Evolutionary conservation across 257 asterid species (phyloP).

Genomic region (Plantago elongata): DNA sequence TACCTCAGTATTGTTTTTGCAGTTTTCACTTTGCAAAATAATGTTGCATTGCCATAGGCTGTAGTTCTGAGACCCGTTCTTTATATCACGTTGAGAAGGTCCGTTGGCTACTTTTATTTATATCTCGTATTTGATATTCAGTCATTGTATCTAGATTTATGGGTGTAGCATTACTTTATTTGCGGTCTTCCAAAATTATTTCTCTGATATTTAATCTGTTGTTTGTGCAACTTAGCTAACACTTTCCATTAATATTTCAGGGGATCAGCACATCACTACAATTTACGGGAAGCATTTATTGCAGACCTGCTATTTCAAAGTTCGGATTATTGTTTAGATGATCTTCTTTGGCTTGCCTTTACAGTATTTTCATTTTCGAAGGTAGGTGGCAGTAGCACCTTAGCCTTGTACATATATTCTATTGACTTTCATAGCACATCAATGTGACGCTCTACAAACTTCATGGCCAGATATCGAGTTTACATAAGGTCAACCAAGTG

Average conservation of each 20-base stretch:
- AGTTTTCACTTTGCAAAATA: background rate
- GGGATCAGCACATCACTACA: constrained; percentile 58
- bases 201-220: background rate
- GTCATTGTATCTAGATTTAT: constrained; percentile 13
- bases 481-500: no score
- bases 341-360: constrained; percentile 86
- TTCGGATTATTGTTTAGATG: constrained; percentile 74
- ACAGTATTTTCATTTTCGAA: constrained; percentile 64
- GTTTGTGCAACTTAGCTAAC: constrained; percentile 16
- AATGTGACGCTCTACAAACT: no score
- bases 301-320: constrained; percentile 82
- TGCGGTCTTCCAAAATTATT: constrained; percentile 6
- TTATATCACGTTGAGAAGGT: background rate
- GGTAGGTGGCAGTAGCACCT: constrained; percentile 36
- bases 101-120: background rate
- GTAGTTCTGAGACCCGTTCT: constrained; percentile 9
- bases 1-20: no score
- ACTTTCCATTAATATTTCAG: constrained; percentile 40
- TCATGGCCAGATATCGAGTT: no score
- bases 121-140: constrained; percentile 9
- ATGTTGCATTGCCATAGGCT: background rate
- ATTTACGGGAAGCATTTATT: constrained; percentile 60
- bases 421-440: background rate
- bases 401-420: constrained; percentile 1
- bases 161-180: background rate